Evolutionary conservation across 257 asterid genomes (phyloP).

Genomic region (Eustoma russellianum): DNA sequence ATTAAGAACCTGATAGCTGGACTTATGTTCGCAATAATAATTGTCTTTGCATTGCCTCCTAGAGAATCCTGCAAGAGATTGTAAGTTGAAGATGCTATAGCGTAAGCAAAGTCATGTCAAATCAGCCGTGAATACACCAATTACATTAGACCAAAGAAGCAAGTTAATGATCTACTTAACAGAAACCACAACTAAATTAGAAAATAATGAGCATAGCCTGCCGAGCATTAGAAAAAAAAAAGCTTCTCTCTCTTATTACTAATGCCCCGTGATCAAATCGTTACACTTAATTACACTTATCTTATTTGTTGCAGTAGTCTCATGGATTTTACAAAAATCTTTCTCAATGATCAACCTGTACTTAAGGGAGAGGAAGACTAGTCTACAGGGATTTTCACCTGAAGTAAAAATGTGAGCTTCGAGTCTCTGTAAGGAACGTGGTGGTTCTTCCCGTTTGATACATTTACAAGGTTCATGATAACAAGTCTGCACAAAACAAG

Average conservation of each 20-base stretch:
- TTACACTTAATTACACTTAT: neutral
- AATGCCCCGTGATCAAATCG: no score
- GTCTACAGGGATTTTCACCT: slow-evolving; percentile 39
- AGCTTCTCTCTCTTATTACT: no score
- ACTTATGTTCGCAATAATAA: slow-evolving; percentile 85
- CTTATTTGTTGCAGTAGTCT: neutral
- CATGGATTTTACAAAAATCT: neutral
- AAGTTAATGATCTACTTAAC: neutral
- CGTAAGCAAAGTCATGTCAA: neutral
- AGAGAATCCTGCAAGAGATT: slow-evolving; percentile 62
- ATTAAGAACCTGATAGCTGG: slow-evolving; percentile 66
- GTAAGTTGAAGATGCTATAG: neutral
- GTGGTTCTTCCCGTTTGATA: slow-evolving; percentile 79
- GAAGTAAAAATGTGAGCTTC: slow-evolving; percentile 96
- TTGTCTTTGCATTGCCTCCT: slow-evolving; percentile 98
- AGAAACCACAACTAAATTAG: neutral
- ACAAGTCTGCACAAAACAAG: slow-evolving; percentile 57
- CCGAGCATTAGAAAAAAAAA: neutral
- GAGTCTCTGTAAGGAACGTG: slow-evolving; percentile 98
- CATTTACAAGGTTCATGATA: slow-evolving; percentile 88
- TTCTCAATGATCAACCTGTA: neutral
- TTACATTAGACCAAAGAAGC: neutral
- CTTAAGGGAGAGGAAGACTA: neutral
- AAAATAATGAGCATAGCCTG: neutral
- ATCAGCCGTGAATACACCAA: neutral